Evolutionary conservation across 176 grass and related monocot species (phyloP).

Genomic region (Oryza meridionalis): DNA sequence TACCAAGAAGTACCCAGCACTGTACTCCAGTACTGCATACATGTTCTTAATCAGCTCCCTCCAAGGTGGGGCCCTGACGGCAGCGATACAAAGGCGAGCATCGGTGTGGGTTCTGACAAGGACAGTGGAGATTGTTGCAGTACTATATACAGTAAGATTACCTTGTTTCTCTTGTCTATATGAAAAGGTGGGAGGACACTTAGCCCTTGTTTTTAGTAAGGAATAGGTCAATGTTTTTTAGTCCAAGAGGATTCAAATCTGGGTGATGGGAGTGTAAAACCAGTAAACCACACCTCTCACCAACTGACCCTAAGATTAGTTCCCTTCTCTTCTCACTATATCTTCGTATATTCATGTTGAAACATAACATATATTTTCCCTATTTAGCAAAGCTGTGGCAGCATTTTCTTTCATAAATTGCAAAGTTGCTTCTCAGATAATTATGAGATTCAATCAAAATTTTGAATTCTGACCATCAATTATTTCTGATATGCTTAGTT

Average conservation of each 20-base stretch:
- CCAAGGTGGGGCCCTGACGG: constrained; percentile 54
- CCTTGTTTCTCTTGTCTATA: background rate
- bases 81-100: constrained; percentile 54
- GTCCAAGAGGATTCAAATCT: background rate
- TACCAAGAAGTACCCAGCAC: constrained; percentile 78
- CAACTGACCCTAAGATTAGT: too few species aligned
- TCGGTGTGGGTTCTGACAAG: constrained; percentile 67
- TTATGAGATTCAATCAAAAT: too few species aligned
- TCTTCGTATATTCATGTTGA: background rate
- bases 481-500: too few species aligned
- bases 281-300: too few species aligned
- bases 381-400: background rate
- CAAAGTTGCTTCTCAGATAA: constrained; percentile 11
- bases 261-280: too few species aligned
- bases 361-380: background rate
- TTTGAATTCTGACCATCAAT: too few species aligned
- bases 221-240: background rate
- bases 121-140: constrained; percentile 68
- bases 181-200: background rate
- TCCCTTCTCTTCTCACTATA: background rate
- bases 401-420: background rate
- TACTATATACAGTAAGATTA: constrained; percentile 63
- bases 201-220: too few species aligned
- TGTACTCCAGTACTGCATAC: constrained; percentile 79
- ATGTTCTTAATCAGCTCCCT: constrained; percentile 90